Conservation (phyloP, 2,329 filamentous ascomycete genomes). For the Trichophyton mentagrophytes region DNA sequence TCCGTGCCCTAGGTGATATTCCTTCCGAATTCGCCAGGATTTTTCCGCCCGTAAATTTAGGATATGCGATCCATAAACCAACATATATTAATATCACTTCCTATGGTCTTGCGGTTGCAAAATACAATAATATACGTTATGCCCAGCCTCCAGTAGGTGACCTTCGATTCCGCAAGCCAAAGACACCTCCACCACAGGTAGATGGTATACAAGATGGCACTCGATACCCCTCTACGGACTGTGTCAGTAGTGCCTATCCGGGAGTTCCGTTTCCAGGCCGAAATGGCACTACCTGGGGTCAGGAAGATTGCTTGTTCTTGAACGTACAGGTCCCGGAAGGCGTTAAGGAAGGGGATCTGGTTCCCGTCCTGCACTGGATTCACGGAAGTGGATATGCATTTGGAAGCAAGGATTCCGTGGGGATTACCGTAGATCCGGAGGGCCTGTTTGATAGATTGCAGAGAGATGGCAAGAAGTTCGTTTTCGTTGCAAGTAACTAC, state of each 20-base stretch:
- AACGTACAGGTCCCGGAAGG: slow-evolving; percentile 9
- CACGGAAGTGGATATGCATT: slow-evolving; percentile 8
- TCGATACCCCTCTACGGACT: background rate
- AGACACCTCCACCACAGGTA: background rate
- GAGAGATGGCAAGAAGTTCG: slow-evolving; percentile 5
- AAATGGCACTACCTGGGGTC: slow-evolving; percentile 8
- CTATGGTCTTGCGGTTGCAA: background rate
- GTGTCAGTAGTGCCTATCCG: slow-evolving; percentile 5
- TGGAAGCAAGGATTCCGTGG: slow-evolving; percentile 6
- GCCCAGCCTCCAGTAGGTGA: slow-evolving; percentile 7
- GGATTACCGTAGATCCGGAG: background rate
- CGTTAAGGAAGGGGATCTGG: slow-evolving; percentile 4
- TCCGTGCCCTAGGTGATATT: background rate
- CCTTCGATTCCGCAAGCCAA: slow-evolving; percentile 5
- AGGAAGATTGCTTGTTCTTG: slow-evolving; percentile 11
- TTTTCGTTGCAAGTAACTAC: slow-evolving; percentile 11
- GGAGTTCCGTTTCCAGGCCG: slow-evolving; percentile 2
- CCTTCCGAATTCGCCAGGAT: background rate
- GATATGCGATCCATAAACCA: slow-evolving; percentile 5
- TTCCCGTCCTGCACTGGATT: slow-evolving; percentile 11
- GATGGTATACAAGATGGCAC: slow-evolving; percentile 4
- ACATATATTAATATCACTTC: slow-evolving; percentile 1
- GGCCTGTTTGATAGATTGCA: slow-evolving; percentile 7
- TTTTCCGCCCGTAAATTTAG: slow-evolving; percentile 2
- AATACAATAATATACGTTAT: slow-evolving; percentile 12